Conservation (phyloP, 2,329 filamentous ascomycete genomes). For the Alternaria sp. region DNA sequence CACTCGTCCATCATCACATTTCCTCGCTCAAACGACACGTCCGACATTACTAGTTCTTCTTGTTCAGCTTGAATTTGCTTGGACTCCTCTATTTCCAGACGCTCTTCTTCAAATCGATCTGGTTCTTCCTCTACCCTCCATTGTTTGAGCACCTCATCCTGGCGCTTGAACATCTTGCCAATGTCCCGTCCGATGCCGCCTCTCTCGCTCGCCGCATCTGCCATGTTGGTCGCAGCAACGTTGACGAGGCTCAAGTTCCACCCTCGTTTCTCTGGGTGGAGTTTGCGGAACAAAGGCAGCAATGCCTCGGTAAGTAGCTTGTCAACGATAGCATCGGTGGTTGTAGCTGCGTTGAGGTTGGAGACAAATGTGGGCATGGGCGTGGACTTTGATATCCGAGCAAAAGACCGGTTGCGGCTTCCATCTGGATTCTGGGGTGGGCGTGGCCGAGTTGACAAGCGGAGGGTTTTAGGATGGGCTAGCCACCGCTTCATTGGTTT, state of each 20-base stretch:
- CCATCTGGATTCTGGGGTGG: constrained; percentile 62
- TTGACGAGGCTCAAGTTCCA: constrained; percentile 90
- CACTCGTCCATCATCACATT: background rate
- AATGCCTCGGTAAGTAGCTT: constrained; percentile 74
- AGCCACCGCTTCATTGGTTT: constrained; percentile 66
- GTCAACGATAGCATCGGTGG: constrained; percentile 68
- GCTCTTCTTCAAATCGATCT: too few species aligned
- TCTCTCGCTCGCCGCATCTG: constrained; percentile 55
- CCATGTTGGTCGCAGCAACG: constrained; percentile 87
- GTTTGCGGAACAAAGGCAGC: constrained; percentile 74
- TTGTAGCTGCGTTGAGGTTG: constrained; percentile 54
- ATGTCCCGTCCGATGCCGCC: constrained; percentile 74
- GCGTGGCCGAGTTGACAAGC: constrained; percentile 77
- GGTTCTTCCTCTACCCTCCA: constrained; percentile 62
- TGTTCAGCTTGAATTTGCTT: background rate
- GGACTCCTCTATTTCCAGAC: constrained; percentile 10
- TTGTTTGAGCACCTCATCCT: constrained; percentile 73
- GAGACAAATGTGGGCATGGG: constrained; percentile 79
- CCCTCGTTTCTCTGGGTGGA: constrained; percentile 72
- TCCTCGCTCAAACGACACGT: background rate
- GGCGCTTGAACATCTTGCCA: constrained; percentile 78
- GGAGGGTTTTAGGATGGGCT: constrained; percentile 80
- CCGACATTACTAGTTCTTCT: background rate
- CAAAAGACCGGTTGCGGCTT: constrained; percentile 66
- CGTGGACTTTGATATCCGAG: constrained; percentile 77